phyloP scores from a whole-genome alignment of 164 flowering plant genomes.

The Vitis amurensis region DNA sequence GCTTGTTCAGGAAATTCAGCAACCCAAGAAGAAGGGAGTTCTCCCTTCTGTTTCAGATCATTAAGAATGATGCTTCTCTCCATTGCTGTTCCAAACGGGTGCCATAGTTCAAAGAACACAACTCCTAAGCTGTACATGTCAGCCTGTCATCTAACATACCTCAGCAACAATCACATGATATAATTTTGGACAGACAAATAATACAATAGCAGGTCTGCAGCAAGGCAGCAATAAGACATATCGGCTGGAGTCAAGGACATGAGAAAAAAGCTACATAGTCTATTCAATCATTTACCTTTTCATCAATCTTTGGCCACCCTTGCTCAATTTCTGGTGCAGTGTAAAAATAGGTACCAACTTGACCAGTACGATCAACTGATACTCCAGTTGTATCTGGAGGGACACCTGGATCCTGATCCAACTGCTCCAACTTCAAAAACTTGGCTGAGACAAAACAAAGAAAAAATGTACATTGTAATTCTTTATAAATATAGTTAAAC shows the following conservation, averaged over 20 bases:
- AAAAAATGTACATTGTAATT: neutral
- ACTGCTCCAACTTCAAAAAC: constrained; percentile 88
- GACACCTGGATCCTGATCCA: constrained; percentile 70
- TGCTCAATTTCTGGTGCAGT: constrained; percentile 99
- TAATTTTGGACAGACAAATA: neutral
- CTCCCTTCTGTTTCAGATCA: too few relatives aligned
- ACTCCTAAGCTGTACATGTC: too few relatives aligned
- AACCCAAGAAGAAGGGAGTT: too few relatives aligned
- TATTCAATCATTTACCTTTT: constrained; percentile 55
- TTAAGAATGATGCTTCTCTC: too few relatives aligned
- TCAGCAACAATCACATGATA: neutral
- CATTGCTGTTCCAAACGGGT: too few relatives aligned
- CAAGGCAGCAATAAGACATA: neutral
- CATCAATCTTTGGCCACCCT: constrained; percentile 97
- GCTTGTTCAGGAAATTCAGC: too few relatives aligned
- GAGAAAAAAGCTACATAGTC: constrained; percentile 4
- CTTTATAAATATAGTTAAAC: too few relatives aligned
- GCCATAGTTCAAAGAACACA: too few relatives aligned
- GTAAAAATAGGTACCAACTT: constrained; percentile 93
- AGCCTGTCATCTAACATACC: constrained; percentile 11
- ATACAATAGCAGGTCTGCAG: neutral
- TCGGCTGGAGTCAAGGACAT: constrained; percentile 1
- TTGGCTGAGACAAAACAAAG: constrained; percentile 56
- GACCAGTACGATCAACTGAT: constrained; percentile 91
- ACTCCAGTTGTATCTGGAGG: constrained; percentile 65